Base-by-base conservation (phyloP, 2,329 filamentous ascomycete species). In the Pyrenophora graminea region DNA sequence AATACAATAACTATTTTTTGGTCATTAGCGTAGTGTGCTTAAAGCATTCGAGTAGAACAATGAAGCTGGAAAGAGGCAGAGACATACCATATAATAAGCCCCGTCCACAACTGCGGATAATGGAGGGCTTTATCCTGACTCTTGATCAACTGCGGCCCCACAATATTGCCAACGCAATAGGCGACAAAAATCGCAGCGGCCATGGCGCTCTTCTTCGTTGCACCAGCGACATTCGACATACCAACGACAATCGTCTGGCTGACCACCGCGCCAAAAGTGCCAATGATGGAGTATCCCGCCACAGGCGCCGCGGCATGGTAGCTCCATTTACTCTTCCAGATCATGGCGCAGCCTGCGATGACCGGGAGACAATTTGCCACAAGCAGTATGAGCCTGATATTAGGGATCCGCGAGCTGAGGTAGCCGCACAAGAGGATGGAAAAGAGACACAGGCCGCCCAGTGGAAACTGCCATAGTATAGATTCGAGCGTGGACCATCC, bases 141-240 rank as follows among this genome's bases (percentile, higher is more conserved):
- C 61, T 82, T 83, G 34, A 91, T 82, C 33, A 91, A 76, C 71
- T 89, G 86, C 3, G 88, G 88, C 0, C 88, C 88, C 19, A 91
- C 84, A 43, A 91, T 91, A 61, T 91, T 91, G 1, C 88, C 83
- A 6, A 91, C 84, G 48, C 86, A 89, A 64, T 91, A 91, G 0
- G 86, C 87, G 0, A 89, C 86, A 56, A 91, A 91, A 1, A 89
- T 86, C 0, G 85, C 85, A 0, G 85, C 85, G 0, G 88, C 86
- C 79, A 88, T 90, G 62, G 88, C 85, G 56, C 85, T 88, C 77
- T 91, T 91, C 75, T 91, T 91, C 0, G 88, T 91, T 19, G 88
- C 82, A 13, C 89, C 88, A 0, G 88, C 87, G 0, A 91, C 86
- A 58, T 91, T 91, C 9, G 83, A 82, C 78, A 83, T 83, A 0